Evolutionary conservation across 768 basidiomycete genomes (phyloP), one percentile per base, ranked within the genome.

Genomic region (Galerina marginata): DNA sequence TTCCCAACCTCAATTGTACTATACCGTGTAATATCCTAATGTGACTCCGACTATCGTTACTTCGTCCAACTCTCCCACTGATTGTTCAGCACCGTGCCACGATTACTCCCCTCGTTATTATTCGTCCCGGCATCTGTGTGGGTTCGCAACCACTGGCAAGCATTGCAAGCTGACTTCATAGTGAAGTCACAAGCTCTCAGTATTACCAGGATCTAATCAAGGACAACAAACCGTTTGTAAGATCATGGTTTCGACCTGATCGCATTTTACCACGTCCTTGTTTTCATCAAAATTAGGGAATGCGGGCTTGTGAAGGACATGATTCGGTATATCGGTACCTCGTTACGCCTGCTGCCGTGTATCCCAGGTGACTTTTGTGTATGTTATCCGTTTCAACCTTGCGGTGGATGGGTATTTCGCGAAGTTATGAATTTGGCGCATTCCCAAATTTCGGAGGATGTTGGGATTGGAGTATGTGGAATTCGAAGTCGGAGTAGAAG

Each of bases 1-100:
- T 43, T 37, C 29, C 47, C 49, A 43, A 40, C 54, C 37, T 36
- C 54, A 56, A 53, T 57, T 59, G 58, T 63, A 59, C 56, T 59
- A 49, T 47, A 29, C 53, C 47, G 53, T 58, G 48, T 55, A 52
- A 51, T 48, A 56, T 47, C 43, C n/a, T 29, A 40, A 47, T 54
- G 39, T 16, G 20, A 26, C 40, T 38, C 37, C 58, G 20, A 10
- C 50, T 10, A 37, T 38, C 36, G 36, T 43, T 4, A 20, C 36
- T 11, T 49, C 23, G 25, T 46, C 26, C 40, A 33, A 56, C 49
- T 52, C 42, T 55, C 54, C 49, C 50, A 52, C 38, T 48, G 26
- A 38, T 52, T 53, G 42, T 44, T 61, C 40, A 46, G 43, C 29
- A n/a, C 20, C 12, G n/a, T 23, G 54, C 43, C 38, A 20, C 48